Base-by-base conservation (phyloP, 805 yeast genomes). In the Candida ulmi region DNA sequence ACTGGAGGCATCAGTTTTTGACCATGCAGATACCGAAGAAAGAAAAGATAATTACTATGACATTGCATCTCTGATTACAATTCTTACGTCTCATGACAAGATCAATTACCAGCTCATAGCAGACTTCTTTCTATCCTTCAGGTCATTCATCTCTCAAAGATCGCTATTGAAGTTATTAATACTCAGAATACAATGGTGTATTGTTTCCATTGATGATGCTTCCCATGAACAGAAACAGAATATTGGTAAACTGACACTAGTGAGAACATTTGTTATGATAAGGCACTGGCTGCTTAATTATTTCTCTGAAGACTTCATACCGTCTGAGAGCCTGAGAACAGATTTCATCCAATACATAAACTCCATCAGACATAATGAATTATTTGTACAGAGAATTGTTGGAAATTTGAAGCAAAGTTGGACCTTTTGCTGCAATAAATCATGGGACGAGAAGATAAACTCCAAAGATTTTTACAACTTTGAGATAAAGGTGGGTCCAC, bases 221-320 rank as follows among this genome's bases (percentile, higher is more conserved):
- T 33, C 52, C 15, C 58, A 57, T 34, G 57, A 52, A 16, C 50
- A 54, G n/a, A 54, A 53, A 30, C 52, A 55, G 11, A 70, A 69
- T 43, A 54, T 72, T 3, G 95, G 95, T 2, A 74, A 80, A 43
- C 66, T 83, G 33, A 80, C 83, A 2, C 66, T 86, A 11, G 72
- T 90, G 28, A 71, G 98, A 51, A 82, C 95, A 0, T 91, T 90
- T 65, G 96, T 87, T 21, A 80, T 84, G 23, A 51, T 93, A 32
- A 75, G 97, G 53, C 95, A 87, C 63, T 91, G 98, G 95, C 59
- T 91, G 16, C 62, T 86, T 43, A 91, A 90, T 60, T 90, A 86
- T 58, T 93, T 88, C 52, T 71, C 78, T 31, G 91, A 86, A 55
- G 98, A 93, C 60, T 93, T 90, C 57, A 65, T 82, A 19, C 61